phyloP scores from a whole-genome alignment of 1,139 yeast species.

The Saccharomyces hybrid region DNA sequence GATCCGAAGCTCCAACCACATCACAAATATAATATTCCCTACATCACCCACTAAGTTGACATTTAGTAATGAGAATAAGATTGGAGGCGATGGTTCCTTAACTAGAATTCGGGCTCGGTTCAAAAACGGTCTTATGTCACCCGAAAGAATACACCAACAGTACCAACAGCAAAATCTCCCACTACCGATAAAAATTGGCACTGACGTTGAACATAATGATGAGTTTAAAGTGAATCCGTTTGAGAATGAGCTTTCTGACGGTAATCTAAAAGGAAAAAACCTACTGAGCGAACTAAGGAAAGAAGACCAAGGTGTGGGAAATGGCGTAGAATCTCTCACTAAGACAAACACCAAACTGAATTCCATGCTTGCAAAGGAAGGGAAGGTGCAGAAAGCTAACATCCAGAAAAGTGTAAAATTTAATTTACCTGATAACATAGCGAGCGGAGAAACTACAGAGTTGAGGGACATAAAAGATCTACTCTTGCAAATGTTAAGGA shows the following conservation, averaged over 20 bases:
- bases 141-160: conserved; percentile 9
- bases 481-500: neutral
- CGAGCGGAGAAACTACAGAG: neutral
- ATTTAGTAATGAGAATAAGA: conserved; percentile 14
- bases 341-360: neutral
- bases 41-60: conserved; percentile 19
- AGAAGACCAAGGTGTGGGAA: neutral
- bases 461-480: neutral
- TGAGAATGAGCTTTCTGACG: neutral
- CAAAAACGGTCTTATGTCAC: conserved; percentile 17
- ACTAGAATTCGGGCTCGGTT: conserved; percentile 23
- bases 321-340: neutral
- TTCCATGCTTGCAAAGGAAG: neutral
- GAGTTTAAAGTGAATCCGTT: neutral
- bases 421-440: neutral
- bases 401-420: neutral
- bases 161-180: neutral
- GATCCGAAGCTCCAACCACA: conserved; percentile 8
- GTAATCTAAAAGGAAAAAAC: neutral
- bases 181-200: neutral
- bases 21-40: conserved; percentile 10
- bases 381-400: neutral
- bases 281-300: neutral
- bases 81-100: conserved; percentile 25
- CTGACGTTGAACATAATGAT: neutral